phyloP scores from a whole-genome alignment of 441 rosid species.

The Populus trichocarpa region DNA sequence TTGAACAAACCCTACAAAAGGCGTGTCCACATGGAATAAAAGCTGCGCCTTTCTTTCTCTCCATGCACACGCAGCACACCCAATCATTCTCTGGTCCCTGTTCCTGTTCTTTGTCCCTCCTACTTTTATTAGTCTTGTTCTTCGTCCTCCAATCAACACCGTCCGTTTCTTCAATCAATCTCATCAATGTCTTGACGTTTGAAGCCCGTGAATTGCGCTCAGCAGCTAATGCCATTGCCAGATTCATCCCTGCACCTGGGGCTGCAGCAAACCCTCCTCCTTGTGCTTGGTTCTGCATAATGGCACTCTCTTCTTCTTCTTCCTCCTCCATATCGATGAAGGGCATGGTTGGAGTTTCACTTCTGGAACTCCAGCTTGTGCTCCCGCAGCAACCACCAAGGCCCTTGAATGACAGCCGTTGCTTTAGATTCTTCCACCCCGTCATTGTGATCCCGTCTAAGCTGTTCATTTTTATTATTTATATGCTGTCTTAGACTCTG shows the following conservation, averaged over 20 bases:
- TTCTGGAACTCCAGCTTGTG: slow-evolving; percentile 25
- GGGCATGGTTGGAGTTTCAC: slow-evolving; percentile 16
- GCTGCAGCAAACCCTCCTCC: not conserved
- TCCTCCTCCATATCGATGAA: slow-evolving; percentile 21
- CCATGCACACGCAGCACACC: slow-evolving; percentile 76
- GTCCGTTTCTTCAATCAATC: slow-evolving; percentile 68
- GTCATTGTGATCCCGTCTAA: slow-evolving; percentile 9
- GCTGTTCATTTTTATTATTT: not conserved
- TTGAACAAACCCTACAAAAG: slow-evolving; percentile 50
- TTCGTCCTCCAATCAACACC: slow-evolving; percentile 43
- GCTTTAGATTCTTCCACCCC: slow-evolving; percentile 31
- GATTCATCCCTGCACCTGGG: slow-evolving; percentile 38
- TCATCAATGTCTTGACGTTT: slow-evolving; percentile 49
- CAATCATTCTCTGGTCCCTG: slow-evolving; percentile 27
- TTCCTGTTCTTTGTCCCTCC: not conserved
- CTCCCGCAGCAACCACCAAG: slow-evolving; percentile 62
- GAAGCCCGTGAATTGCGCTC: slow-evolving; percentile 41
- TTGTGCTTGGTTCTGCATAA: slow-evolving; percentile 11
- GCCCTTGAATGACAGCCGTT: slow-evolving; percentile 43
- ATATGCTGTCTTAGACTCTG: not conserved
- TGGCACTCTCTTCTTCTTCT: slow-evolving; percentile 1
- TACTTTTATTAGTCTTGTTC: not conserved
- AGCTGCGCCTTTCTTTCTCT: slow-evolving; percentile 62
- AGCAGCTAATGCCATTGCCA: slow-evolving; percentile 54
- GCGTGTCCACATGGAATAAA: slow-evolving; percentile 77